Conservation (phyloP, 371 early-diverging fungal species). For the Umbelopsis sp. region DNA sequence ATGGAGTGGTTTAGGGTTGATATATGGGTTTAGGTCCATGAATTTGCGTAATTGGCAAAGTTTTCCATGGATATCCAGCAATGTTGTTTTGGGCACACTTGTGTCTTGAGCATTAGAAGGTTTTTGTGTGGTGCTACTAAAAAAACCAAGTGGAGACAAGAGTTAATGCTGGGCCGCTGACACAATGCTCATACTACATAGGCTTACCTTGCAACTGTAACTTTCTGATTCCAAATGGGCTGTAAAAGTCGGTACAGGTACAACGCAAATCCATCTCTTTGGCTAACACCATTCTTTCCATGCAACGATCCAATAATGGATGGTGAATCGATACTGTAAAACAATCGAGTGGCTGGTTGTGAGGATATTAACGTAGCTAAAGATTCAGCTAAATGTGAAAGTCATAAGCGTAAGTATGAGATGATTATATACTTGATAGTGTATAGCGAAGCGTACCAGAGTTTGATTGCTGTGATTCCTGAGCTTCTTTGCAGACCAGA, state of each 20-base stretch:
- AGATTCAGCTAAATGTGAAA: constrained; percentile 25
- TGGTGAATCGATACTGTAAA: constrained; percentile 14
- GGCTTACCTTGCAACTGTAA: constrained; percentile 42
- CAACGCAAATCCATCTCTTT: constrained; percentile 79
- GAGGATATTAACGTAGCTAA: constrained; percentile 19
- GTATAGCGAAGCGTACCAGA: neutral
- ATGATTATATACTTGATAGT: neutral
- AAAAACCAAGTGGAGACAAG: neutral
- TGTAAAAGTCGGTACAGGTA: constrained; percentile 72
- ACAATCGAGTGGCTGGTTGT: constrained; percentile 9
- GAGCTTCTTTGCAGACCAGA: constrained; percentile 47
- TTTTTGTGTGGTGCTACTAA: neutral
- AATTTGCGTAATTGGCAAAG: constrained; percentile 28
- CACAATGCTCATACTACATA: constrained; percentile 7
- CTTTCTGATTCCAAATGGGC: constrained; percentile 72
- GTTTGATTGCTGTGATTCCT: neutral
- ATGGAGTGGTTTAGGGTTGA: constrained; percentile 23
- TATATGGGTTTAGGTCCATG: constrained; percentile 27
- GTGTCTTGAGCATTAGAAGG: constrained; percentile 20
- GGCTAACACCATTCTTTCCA: constrained; percentile 48
- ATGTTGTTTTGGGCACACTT: constrained; percentile 18
- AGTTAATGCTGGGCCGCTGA: neutral
- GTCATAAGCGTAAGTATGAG: neutral
- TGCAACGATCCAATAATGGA: constrained; percentile 35
- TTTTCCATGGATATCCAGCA: constrained; percentile 24